Evolutionary conservation across 1,284 basidiomycete genomes (phyloP).

Genomic region (Baeospora myosura): DNA sequence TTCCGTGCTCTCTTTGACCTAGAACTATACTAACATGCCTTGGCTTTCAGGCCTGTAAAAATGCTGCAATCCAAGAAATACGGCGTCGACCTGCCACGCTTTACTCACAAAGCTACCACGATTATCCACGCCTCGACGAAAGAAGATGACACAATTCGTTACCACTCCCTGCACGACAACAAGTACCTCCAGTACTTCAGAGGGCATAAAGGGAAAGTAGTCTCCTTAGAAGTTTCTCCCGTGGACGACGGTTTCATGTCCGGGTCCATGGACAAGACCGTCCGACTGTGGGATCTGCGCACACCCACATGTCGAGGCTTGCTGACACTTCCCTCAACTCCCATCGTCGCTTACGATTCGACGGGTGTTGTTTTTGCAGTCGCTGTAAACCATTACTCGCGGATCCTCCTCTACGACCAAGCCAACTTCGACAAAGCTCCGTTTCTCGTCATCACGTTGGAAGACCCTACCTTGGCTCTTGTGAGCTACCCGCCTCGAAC

Average conservation of each 20-base stretch:
- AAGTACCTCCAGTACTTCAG: conserved; percentile 93
- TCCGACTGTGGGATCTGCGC: conserved; percentile 95
- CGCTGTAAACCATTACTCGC: conserved; percentile 79
- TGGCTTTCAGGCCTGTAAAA: conserved; percentile 53
- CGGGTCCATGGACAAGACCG: conserved; percentile 87
- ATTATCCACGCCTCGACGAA: conserved; percentile 93
- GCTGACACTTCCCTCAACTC: conserved; percentile 63
- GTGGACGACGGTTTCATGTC: conserved; percentile 95
- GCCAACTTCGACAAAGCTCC: conserved; percentile 88
- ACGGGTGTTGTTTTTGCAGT: conserved; percentile 90
- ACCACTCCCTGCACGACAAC: conserved; percentile 94
- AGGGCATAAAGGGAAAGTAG: conserved; percentile 86
- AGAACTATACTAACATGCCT: conserved; percentile 18
- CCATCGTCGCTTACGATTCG: conserved; percentile 87
- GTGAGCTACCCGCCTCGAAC: conserved; percentile 80
- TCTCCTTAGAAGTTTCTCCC: conserved; percentile 88
- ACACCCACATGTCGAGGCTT: conserved; percentile 69
- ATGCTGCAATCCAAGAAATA: conserved; percentile 92
- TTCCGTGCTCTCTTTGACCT: conserved; percentile 18
- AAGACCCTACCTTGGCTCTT: conserved; percentile 69
- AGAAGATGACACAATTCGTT: conserved; percentile 90
- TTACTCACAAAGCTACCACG: conserved; percentile 84
- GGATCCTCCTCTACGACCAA: conserved; percentile 85
- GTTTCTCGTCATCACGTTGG: conserved; percentile 76
- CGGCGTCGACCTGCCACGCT: conserved; percentile 88